Evolutionary conservation across 495 filamentous ascomycete genomes (phyloP), one percentile per base, ranked within the genome.

Genomic region (Aspergillus saccharolyticus): DNA sequence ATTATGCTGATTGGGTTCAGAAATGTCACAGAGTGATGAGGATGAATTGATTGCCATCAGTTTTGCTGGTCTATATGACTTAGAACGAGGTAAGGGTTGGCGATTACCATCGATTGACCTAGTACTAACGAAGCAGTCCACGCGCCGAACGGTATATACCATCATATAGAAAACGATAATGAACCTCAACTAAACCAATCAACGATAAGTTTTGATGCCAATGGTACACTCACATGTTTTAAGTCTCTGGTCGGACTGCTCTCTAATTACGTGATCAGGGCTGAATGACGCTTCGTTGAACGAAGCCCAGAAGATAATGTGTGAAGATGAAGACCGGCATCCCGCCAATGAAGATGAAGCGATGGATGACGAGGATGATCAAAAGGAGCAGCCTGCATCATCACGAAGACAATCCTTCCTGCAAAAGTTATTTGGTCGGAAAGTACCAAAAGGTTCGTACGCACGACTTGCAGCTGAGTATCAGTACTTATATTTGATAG

Each of bases 21-120:
- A 67, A 43, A 28, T 64, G 9, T 64, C 63, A 10, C 66, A 67
- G 20, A 47, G 66, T 21, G 68, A 71, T 42, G 69, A 72, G 50
- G 65, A 68, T 45, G 69, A 72, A 54, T 47, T 72, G 15, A 44
- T 72, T 12, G 69, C 69, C 1, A 64, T 72, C 22, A 65, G 65
- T 28, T 72, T 72, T 61, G 59, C 67, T 22, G 62, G 63, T n/a
- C 21, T 66, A 22, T 68, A 70, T 50, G 67, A 72, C 42, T 43
- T 72, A 39, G 69, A 72, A 55, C 57, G 60, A 61, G 66, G 68
- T 66, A 53, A 42, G 25, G 50, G 39, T n/a, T n/a, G n/a, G n/a
- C n/a, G n/a, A n/a, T n/a, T n/a, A n/a, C 12, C 44, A 14, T 15
- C 7, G 39, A 17, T 18, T 39, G 22, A 42, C 10, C 10, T 53